These are phyloP conservation scores for Zygosaccharomyces sapae DNA, from an alignment of 1,139 yeast genomes.

Conservation along the genomic window DNA sequence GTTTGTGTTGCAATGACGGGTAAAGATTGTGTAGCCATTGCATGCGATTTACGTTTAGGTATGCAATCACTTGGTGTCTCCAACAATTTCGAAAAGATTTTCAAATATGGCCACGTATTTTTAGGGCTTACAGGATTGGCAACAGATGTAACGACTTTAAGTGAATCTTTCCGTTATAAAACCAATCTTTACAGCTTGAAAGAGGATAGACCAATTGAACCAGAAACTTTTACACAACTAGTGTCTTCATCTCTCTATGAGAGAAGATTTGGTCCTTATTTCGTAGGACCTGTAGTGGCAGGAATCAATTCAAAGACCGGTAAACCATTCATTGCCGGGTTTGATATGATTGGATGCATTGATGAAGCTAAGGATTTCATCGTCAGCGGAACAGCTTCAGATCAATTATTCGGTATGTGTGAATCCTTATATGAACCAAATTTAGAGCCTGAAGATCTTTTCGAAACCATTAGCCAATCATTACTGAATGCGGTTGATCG, in stretches of 20 bases:
- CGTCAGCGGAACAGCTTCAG: slow-evolving; percentile 95
- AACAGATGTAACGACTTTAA: slow-evolving; percentile 82
- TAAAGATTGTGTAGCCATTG: slow-evolving; percentile 96
- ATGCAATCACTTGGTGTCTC: slow-evolving; percentile 89
- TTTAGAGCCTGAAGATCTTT: slow-evolving; percentile 89
- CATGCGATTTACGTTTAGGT: slow-evolving; percentile 91
- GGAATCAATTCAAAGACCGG: slow-evolving; percentile 79
- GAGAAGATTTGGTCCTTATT: slow-evolving; percentile 93
- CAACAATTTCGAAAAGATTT: slow-evolving; percentile 88
- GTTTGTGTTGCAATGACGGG: slow-evolving; percentile 98
- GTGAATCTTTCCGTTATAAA: slow-evolving; percentile 76
- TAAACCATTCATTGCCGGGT: slow-evolving; percentile 90
- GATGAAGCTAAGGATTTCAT: slow-evolving; percentile 93
- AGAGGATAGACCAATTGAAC: slow-evolving; percentile 90
- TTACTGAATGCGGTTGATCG: slow-evolving; percentile 92
- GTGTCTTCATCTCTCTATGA: slow-evolving; percentile 88
- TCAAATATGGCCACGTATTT: slow-evolving; percentile 78
- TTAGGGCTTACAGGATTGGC: slow-evolving; percentile 95
- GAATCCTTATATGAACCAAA: slow-evolving; percentile 94
- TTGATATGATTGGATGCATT: slow-evolving; percentile 94
- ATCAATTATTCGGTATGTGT: slow-evolving; percentile 97
- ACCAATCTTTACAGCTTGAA: slow-evolving; percentile 84
- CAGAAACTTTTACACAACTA: slow-evolving; percentile 87
- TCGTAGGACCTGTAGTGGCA: slow-evolving; percentile 94
- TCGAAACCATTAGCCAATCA: slow-evolving; percentile 94